Evolutionary conservation across 129 eudicot genomes (phyloP).

Genomic region (Glebionis coronaria): DNA sequence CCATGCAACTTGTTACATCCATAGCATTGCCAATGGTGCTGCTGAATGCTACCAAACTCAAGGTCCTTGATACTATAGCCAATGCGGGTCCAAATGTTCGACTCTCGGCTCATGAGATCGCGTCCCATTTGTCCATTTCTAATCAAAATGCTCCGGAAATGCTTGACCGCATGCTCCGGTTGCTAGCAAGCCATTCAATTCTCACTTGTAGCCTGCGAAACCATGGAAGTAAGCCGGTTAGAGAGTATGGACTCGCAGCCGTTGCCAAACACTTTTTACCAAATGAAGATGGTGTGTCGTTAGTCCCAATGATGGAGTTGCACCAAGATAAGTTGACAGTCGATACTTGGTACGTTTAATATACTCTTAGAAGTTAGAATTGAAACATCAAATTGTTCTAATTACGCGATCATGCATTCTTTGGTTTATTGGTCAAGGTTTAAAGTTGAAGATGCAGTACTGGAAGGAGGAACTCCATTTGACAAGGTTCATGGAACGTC

Average conservation of each 20-base stretch:
- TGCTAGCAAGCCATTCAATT: no score
- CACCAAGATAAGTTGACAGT: no score
- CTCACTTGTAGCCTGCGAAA: neutral
- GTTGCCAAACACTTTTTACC: no score
- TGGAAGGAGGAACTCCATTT: slow-evolving; percentile 29
- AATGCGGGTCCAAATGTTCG: slow-evolving; percentile 13
- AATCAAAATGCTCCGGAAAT: slow-evolving; percentile 24
- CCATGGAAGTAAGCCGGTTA: no score
- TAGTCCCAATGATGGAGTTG: no score
- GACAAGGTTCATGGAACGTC: slow-evolving; percentile 21
- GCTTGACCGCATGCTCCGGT: slow-evolving; percentile 35
- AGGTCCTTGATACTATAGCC: slow-evolving; percentile 22
- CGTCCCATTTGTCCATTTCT: slow-evolving; percentile 20
- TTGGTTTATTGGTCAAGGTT: slow-evolving; percentile 4
- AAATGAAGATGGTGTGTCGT: no score
- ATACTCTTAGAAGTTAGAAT: no score
- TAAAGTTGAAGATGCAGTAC: slow-evolving; percentile 12
- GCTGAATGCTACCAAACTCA: slow-evolving; percentile 19
- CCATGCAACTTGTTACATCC: slow-evolving; percentile 21
- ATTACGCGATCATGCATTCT: neutral
- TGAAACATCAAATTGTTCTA: no score
- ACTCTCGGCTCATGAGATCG: slow-evolving; percentile 19
- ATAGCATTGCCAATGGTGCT: slow-evolving; percentile 27
- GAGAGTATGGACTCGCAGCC: no score
- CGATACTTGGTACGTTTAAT: no score